Evolutionary conservation across 805 yeast species (phyloP).

Genomic region (Alloascoidea hylecoeti): DNA sequence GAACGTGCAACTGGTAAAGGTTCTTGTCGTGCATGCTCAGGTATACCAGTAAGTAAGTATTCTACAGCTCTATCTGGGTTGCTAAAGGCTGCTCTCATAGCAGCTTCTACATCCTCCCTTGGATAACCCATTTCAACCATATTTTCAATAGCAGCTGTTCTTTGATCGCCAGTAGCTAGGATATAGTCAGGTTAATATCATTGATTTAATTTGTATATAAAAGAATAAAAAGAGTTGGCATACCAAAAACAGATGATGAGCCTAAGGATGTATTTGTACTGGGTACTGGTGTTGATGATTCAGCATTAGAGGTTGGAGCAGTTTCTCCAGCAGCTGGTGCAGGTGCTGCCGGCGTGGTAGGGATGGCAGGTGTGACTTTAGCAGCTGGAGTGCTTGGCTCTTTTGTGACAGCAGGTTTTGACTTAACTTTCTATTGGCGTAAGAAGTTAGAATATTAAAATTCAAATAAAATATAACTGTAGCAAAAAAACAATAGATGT

Average conservation of each 20-base stretch:
- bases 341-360: conserved; percentile 6
- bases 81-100: conserved; percentile 89
- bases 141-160: conserved; percentile 57
- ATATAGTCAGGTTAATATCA: conserved; percentile 9
- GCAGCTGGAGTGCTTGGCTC: conserved; percentile 12
- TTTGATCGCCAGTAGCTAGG: conserved; percentile 22
- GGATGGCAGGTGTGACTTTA: conserved; percentile 3
- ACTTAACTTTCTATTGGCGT: neutral
- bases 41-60: conserved; percentile 80
- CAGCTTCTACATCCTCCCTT: conserved; percentile 75
- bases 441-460: neutral
- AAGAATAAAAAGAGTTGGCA: conserved; percentile 14
- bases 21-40: conserved; percentile 32
- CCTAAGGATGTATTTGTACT: conserved; percentile 9
- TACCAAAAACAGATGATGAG: conserved; percentile 6
- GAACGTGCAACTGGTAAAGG: conserved; percentile 10
- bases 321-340: conserved; percentile 9
- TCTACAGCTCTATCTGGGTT: conserved; percentile 98
- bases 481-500: neutral
- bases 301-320: conserved; percentile 8
- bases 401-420: conserved; percentile 3
- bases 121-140: conserved; percentile 96
- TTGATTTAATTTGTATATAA: conserved; percentile 16
- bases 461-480: neutral
- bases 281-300: conserved; percentile 11